Conservation (phyloP, 371 early-diverging fungal species). For the Mortierella polycephala region DNA sequence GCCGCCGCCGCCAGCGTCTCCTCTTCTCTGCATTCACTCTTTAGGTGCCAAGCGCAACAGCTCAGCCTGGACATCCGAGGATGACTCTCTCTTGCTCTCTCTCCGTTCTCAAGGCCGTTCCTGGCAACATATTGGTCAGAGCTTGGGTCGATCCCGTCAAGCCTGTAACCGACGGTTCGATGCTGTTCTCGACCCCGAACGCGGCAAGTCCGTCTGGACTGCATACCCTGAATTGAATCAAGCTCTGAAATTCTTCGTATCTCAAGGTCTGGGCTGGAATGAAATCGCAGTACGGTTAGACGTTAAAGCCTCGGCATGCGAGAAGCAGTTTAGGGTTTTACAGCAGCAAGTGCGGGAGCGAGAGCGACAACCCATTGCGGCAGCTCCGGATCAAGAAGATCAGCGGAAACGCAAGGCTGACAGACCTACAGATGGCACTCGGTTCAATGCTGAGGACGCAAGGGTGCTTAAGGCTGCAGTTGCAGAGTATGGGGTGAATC, state of each 20-base stretch:
- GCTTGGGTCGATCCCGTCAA: slow-evolving; percentile 21
- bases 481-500: slow-evolving; percentile 14
- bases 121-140: slow-evolving; percentile 25
- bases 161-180: slow-evolving; percentile 40
- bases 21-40: slow-evolving; percentile 13
- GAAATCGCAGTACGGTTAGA: slow-evolving; percentile 18
- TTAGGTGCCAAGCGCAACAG: slow-evolving; percentile 11
- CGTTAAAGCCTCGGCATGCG: slow-evolving; percentile 27
- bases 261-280: slow-evolving; percentile 23
- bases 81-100: slow-evolving; percentile 11
- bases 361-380: not conserved
- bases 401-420: not conserved
- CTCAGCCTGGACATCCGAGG: slow-evolving; percentile 24
- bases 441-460: slow-evolving; percentile 1
- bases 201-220: slow-evolving; percentile 19
- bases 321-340: slow-evolving; percentile 25
- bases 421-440: not conserved
- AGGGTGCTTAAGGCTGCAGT: slow-evolving; percentile 18
- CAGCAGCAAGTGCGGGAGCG: slow-evolving; percentile 3
- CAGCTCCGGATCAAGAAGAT: not conserved
- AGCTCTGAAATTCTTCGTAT: slow-evolving; percentile 3
- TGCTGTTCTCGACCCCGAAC: slow-evolving; percentile 21
- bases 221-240: slow-evolving; percentile 4
- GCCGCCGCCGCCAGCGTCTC: not conserved
- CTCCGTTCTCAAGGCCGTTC: slow-evolving; percentile 29